phyloP scores from a whole-genome alignment of 2,329 filamentous ascomycete species.

The Hypoxylon sp. region DNA sequence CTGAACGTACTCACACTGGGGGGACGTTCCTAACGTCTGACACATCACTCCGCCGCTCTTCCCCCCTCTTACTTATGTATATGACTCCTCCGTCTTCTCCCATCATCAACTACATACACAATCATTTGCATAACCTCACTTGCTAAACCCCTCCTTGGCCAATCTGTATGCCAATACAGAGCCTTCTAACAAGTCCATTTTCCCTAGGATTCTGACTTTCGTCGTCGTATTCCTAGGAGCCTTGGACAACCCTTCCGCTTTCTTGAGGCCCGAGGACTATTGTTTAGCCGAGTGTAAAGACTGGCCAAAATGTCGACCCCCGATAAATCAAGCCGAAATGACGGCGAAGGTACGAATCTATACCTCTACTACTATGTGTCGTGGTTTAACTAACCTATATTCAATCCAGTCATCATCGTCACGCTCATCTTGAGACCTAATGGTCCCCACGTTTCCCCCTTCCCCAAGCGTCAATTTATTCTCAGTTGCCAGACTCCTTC shows the following conservation, averaged over 20 bases:
- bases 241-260: slow-evolving; percentile 12
- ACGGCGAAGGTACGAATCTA: slow-evolving; percentile 40
- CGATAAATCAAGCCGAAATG: slow-evolving; percentile 19
- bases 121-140: slow-evolving; percentile 1
- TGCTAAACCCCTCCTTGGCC: slow-evolving; percentile 6
- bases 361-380: not conserved
- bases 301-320: slow-evolving; percentile 31
- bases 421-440: slow-evolving; percentile 39
- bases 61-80: slow-evolving; percentile 15
- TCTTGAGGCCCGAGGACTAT: slow-evolving; percentile 24
- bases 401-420: slow-evolving; percentile 43
- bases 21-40: slow-evolving; percentile 16
- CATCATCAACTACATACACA: slow-evolving; percentile 6
- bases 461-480: slow-evolving; percentile 51
- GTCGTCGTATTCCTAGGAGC: slow-evolving; percentile 8
- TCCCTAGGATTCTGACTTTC: not conserved
- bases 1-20: slow-evolving; percentile 6
- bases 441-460: slow-evolving; percentile 19
- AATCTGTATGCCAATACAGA: not conserved
- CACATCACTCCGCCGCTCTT: slow-evolving; percentile 21
- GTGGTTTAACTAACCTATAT: slow-evolving; percentile 6
- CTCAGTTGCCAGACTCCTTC: slow-evolving; percentile 48
- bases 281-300: not conserved
- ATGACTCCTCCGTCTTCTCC: slow-evolving; percentile 9
- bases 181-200: not conserved